Base-by-base conservation (phyloP, 306 rosid genomes). In the Begonia peltatifolia region DNA sequence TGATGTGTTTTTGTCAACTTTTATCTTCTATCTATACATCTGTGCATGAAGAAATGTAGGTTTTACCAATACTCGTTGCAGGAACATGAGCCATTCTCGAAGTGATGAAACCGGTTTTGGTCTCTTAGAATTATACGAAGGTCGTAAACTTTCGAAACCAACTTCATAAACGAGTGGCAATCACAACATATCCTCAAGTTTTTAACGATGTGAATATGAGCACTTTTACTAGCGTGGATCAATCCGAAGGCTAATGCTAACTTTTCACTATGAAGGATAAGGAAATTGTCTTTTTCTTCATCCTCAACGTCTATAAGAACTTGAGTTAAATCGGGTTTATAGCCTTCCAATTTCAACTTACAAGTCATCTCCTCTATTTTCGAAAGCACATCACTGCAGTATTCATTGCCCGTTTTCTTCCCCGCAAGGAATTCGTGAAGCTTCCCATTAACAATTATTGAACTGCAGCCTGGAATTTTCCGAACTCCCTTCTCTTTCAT, bases 171-270 rank as follows among this genome's bases (percentile, higher is more conserved):
- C 2, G 54, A 65, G 61, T 82, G 90, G 61, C 78, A 82, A 58
- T 81, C 82, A 52, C 63, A 53, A 22, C 82, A 81, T 60, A 78
- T 65, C 63, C 82, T 75, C 30, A 81, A 60, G 58, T 81, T 81
- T 58, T 75, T 78, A 64, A 81, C 84, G 58, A 72, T 69, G n/a
- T 70, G 79, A 65, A 72, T 72, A 49, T 75, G 72, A 57, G 57
- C 62, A 14, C 65, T 69, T 12, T 60, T 48, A 8, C 56, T 74
- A 5, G 41, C 49, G 57, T 59, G 72, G 46, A 36, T 18, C 11
- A 75, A 49, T 54, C 78, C 85, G 68, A 78, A 81, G 17, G 80
- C 76, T 51, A 78, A 74, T 57, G 78, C 76, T 74, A 82, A 62
- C 72, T 72, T 82, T 63, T 78, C 82, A 61, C 78, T 82, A 38